Evolutionary conservation across 169 alveolate genomes (phyloP).

Genomic region (Cryptosporidium ubiquitum): DNA sequence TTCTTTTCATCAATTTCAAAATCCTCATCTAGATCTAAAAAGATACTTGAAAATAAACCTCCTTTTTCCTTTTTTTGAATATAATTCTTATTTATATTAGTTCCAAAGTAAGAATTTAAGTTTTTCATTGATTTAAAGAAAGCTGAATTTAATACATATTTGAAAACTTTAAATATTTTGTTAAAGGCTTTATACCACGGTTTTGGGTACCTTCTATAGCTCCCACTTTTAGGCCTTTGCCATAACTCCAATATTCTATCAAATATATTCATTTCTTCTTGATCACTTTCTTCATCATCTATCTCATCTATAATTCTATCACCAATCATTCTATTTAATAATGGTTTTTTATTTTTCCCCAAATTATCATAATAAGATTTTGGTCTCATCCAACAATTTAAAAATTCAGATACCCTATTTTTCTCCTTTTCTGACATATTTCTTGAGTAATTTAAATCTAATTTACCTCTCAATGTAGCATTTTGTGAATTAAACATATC

Average conservation of each 20-base stretch:
- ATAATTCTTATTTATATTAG: not conserved
- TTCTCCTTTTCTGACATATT: not conserved
- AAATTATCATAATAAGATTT: slow-evolving; percentile 13
- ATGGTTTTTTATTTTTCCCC: not conserved
- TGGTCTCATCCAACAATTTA: slow-evolving; percentile 70
- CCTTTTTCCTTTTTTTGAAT: not conserved
- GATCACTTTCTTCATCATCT: not conserved
- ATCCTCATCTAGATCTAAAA: not conserved
- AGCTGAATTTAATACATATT: not conserved
- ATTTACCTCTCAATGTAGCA: slow-evolving; percentile 29
- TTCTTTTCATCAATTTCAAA: not conserved
- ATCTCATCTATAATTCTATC: not conserved
- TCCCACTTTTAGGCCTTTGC: slow-evolving; percentile 27
- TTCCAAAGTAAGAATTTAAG: not conserved
- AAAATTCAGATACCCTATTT: slow-evolving; percentile 34
- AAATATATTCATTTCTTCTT: not conserved
- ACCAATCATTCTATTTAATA: not conserved
- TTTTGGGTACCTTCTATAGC: slow-evolving; percentile 33
- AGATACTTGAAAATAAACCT: not conserved
- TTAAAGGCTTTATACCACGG: slow-evolving; percentile 31
- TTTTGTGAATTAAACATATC: slow-evolving; percentile 22
- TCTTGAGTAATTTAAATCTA: slow-evolving; percentile 30
- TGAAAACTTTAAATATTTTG: not conserved
- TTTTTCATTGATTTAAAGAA: not conserved
- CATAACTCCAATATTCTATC: slow-evolving; percentile 23